Evolutionary conservation across 306 rosid species (phyloP).

Genomic region (Abrus precatorius): DNA sequence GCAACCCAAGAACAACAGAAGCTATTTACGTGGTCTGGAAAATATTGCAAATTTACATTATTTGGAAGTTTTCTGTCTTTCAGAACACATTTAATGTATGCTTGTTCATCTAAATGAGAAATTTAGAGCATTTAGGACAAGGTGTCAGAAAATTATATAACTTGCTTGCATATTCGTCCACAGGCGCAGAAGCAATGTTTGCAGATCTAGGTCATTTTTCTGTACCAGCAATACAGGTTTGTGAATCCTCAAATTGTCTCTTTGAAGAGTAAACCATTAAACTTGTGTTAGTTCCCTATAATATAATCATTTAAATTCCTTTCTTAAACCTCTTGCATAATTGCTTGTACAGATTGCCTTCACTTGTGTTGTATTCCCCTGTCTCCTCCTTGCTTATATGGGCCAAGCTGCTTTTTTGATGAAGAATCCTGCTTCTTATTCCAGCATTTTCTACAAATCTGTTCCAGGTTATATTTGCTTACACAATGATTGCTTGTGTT

Average conservation of each 20-base stretch:
- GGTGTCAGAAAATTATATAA: slow-evolving; percentile 12
- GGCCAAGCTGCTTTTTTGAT: slow-evolving; percentile 96
- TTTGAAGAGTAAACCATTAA: slow-evolving; percentile 18
- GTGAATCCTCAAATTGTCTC: slow-evolving; percentile 35
- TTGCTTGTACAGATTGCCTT: slow-evolving; percentile 78
- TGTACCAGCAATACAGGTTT: slow-evolving; percentile 88
- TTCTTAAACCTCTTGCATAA: slow-evolving; percentile 7
- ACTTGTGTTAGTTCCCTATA: slow-evolving; percentile 4
- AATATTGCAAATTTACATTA: slow-evolving; percentile 10
- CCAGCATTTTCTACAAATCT: slow-evolving; percentile 76
- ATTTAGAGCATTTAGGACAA: slow-evolving; percentile 12
- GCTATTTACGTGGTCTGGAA: slow-evolving; percentile 10
- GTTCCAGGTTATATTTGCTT: slow-evolving; percentile 80
- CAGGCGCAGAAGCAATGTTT: slow-evolving; percentile 99
- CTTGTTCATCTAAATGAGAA: slow-evolving; percentile 33
- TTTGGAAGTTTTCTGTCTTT: slow-evolving; percentile 7
- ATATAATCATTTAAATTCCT: not conserved
- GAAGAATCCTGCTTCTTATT: slow-evolving; percentile 61
- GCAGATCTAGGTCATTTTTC: slow-evolving; percentile 97
- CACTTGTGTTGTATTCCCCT: slow-evolving; percentile 88
- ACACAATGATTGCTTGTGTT: slow-evolving; percentile 38
- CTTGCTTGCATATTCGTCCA: slow-evolving; percentile 45
- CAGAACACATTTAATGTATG: not conserved
- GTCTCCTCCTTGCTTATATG: slow-evolving; percentile 94
- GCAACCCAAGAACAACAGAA: not conserved